Conservation (phyloP, 179 eudicot species). For the Pouteria campechiana region DNA sequence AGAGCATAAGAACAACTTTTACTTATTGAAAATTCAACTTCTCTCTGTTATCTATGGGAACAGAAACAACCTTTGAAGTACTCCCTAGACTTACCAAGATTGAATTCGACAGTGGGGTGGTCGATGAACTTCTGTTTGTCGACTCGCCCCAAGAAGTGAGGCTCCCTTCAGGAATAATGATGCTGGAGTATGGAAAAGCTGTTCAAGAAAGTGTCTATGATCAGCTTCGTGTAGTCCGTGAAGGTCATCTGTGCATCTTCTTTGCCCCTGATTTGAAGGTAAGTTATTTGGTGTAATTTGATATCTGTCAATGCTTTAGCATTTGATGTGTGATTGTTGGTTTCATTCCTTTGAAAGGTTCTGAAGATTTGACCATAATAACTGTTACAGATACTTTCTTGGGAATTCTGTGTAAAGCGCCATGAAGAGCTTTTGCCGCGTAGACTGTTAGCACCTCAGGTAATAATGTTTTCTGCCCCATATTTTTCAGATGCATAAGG, state of each 20-base stretch:
- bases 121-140: slow-evolving; percentile 78
- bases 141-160: slow-evolving; percentile 87
- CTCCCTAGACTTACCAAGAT: slow-evolving; percentile 89
- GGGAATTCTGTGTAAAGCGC: slow-evolving; percentile 97
- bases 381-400: slow-evolving; percentile 59
- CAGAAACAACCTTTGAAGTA: slow-evolving; percentile 97
- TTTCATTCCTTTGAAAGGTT: neutral
- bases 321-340: no score
- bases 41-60: no score
- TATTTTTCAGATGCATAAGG: no score
- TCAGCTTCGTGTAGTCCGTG: slow-evolving; percentile 89
- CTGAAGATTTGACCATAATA: neutral
- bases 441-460: slow-evolving; percentile 88
- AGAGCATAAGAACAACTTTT: no score
- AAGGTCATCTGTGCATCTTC: slow-evolving; percentile 78
- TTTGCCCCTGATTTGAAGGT: slow-evolving; percentile 90
- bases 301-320: neutral
- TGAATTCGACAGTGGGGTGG: slow-evolving; percentile 82
- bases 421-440: slow-evolving; percentile 93
- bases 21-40: no score
- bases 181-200: slow-evolving; percentile 79
- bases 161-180: slow-evolving; percentile 64
- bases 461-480: slow-evolving; percentile 9
- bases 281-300: neutral
- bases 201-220: slow-evolving; percentile 94